Conservation (phyloP, 768 basidiomycete genomes). For the Russula dissimulans region DNA sequence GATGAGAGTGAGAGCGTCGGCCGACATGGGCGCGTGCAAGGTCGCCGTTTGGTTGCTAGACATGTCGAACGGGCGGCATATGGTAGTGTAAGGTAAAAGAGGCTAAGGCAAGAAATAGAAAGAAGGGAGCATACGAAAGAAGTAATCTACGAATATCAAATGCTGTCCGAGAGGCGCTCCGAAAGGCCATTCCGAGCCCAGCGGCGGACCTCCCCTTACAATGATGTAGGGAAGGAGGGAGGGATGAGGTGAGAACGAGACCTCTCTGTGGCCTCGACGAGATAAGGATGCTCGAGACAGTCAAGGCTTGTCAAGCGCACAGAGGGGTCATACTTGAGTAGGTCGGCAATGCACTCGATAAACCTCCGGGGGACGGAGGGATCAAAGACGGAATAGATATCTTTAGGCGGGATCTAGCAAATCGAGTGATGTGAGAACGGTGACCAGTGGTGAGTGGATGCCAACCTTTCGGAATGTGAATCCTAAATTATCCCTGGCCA, state of each 20-base stretch:
- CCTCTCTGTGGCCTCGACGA: slow-evolving; percentile 59
- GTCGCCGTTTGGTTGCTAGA: too few species aligned
- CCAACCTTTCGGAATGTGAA: slow-evolving; percentile 86
- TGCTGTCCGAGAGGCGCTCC: too few species aligned
- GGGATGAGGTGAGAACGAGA: neutral
- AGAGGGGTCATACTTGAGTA: slow-evolving; percentile 88
- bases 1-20: too few species aligned
- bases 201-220: too few species aligned
- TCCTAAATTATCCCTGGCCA: slow-evolving; percentile 70
- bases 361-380: slow-evolving; percentile 67
- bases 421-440: neutral
- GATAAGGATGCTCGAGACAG: slow-evolving; percentile 84
- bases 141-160: too few species aligned
- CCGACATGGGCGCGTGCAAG: too few species aligned
- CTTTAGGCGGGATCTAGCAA: slow-evolving; percentile 52
- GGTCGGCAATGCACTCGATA: slow-evolving; percentile 84
- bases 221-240: too few species aligned
- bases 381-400: slow-evolving; percentile 69
- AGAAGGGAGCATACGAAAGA: too few species aligned
- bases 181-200: too few species aligned
- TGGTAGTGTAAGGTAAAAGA: too few species aligned
- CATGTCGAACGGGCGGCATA: too few species aligned
- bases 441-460: slow-evolving; percentile 2
- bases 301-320: slow-evolving; percentile 76
- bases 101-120: too few species aligned